Base-by-base conservation (phyloP, 768 basidiomycete species). In the Lactarius sp. region DNA sequence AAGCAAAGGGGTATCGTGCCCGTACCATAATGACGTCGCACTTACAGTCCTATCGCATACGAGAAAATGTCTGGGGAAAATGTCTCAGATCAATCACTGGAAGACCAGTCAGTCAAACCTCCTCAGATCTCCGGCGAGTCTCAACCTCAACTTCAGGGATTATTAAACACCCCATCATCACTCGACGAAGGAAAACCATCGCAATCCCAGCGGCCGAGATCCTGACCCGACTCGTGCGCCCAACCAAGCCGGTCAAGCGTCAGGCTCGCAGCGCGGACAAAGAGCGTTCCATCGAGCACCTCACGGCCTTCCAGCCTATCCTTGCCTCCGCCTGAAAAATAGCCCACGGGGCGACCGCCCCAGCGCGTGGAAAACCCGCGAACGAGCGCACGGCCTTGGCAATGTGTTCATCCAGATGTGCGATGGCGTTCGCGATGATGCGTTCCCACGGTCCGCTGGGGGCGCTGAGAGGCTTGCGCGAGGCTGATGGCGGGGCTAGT, bases 321-420 rank as follows among this genome's bases (percentile, higher is more conserved):
- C 1, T 66, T 54, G 18, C 67, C 66, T 4, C 66, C 56, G 16
- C 55, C 59, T 13, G 73, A 69, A 50, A 76, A 80, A 47, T 68
- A 60, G 4, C 76, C 77, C 0, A 71, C 55, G 9, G 66, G 61
- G 44, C 80, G 75, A 36, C 69, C 65, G 9, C 83, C 84, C 55
- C 81, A 85, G 54, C 80, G 34, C 10, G 68, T 60, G 6, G 73
- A 77, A 58, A 77, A 81, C 70, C 82, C 80, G 77, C 75, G 42
- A 85, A 71, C 8, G 84, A 77, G 20, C 85, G 77, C 66, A 80
- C 79, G 36, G 79, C 69, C 71, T 84, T 80, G 71, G 73, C 77
- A 39, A 82, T 63, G 70, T 85, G 82, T 63, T 88, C 85, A 65
- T 85, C 82, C 0, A 83, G 84, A 67, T 87, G 81, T 2, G 79